Evolutionary conservation across 495 filamentous ascomycete genomes (phyloP), one percentile per base, ranked within the genome.

Genomic region (Haplographium delicatum): DNA sequence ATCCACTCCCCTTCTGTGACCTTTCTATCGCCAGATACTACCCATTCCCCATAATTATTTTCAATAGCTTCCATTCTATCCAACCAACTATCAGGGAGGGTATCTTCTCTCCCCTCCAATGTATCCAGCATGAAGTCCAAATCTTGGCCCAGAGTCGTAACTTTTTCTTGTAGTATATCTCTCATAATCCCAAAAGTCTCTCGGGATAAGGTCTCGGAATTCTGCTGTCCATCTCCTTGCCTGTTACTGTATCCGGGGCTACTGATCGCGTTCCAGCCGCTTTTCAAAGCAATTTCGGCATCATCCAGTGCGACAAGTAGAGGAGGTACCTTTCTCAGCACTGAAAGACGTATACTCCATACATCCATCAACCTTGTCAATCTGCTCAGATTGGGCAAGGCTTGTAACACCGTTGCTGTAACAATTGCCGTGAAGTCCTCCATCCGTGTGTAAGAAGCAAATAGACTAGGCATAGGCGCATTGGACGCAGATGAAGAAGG

Each of bases 341-440:
- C 82, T 4, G 78, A 60, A 10, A 96, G 65, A 19, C 93, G 85
- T 19, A 84, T 77, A 16, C 71, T 79, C 93, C 93, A 98, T 8
- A 76, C 75, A 37, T 76, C 76, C 39, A 97, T 70, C 1, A 90
- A 64, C 11, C 75, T 73, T 24, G 75, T 81, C 31, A 98, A 66
- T 25, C 76, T 78, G 25, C 84, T 84, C n/a, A 96, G 66, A 35
- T 85, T 81, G 1, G 94, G 93, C 20, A 98, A 73, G 8, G 91
- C 81, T 53, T 91, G 87, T 13, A 98, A 62, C 4, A 90, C 85
- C 15, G 88, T 95, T 19, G 88, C 86, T 20, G 93, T 96, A 34
- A 97, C 77, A 28, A 96, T 72, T 23, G 91, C 83, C 2, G 90
- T 91, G 62, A 96, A 81, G 62, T 94, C 90, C 56, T 90, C 89